Percentiles rank a stretch among this genome's conserved stretches.
phyloP scores from a whole-genome alignment of 2,329 filamentous ascomycete genomes.

The Penicillium sp. region DNA sequence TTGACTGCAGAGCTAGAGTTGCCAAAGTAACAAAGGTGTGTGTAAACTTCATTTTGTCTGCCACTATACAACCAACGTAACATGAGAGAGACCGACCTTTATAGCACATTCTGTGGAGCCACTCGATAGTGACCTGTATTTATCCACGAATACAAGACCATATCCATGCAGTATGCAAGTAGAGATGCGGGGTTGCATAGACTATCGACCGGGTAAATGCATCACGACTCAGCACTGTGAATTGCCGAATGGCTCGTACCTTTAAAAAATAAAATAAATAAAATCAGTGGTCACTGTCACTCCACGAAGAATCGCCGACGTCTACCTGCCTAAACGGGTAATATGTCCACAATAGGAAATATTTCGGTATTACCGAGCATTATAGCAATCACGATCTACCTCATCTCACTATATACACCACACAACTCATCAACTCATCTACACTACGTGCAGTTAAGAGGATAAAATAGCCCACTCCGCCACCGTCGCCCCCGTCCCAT shows the following conservation, averaged over 20 bases:
- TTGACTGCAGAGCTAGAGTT: too few relatives aligned
- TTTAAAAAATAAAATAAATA: too few relatives aligned
- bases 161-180: not conserved
- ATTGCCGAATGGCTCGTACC: too few relatives aligned
- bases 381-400: too few relatives aligned
- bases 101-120: not conserved
- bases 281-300: too few relatives aligned
- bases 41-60: not conserved
- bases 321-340: too few relatives aligned
- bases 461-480: slow-evolving; percentile 46
- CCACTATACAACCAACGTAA: not conserved
- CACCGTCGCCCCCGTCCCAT: slow-evolving; percentile 43
- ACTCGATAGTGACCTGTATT: not conserved
- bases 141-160: not conserved
- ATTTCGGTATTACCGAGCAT: too few relatives aligned
- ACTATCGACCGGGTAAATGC: not conserved
- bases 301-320: too few relatives aligned
- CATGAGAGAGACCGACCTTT: not conserved
- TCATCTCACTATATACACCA: not conserved
- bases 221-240: not conserved
- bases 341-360: too few relatives aligned
- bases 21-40: not conserved
- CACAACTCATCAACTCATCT: not conserved
- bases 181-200: not conserved
- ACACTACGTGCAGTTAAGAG: not conserved